Evolutionary conservation across 2,329 filamentous ascomycete genomes (phyloP), one percentile per base, ranked within the genome.

Genomic region (Colletotrichum brevisporum): DNA sequence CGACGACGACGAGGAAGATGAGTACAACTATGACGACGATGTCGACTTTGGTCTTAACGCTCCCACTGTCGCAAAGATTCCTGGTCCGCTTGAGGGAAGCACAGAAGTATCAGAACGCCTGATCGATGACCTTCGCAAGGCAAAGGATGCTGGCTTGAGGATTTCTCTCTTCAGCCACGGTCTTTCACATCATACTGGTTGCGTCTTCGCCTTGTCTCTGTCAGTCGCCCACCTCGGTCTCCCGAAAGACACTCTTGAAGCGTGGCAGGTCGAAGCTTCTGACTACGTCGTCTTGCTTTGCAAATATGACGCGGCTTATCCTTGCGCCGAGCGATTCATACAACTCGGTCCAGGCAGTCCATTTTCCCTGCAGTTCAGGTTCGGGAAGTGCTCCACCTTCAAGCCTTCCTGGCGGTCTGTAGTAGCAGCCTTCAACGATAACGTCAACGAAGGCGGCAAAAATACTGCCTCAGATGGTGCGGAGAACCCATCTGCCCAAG

Each of bases 271-370:
- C 12, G 80, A 87, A 15, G 80, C 84, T 0, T 79, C 84, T 0
- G 91, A 94, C 41, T 95, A 95, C 74, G 78, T 97, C 47, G 87
- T 95, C 5, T 83, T 97, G 5, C 82, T 97, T 24, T 86, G 96
- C 51, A 86, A 87, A 43, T 92, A 92, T 72, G 80, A 84, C 0
- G 78, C 79, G n/a, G 84, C 83, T 0, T 97, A 97, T 78, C 84
- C 83, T 39, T 81, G 82, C 3, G 81, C 92, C 56, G 85, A 91
- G 16, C 76, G 86, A 0, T 77, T 92, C 10, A 76, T 88, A 15
- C 75, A 78, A 77, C 81, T 62, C 76, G 84, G 63, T 75, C 76
- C 47, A 72, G 73, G 55, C 76, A 74, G 66, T 78, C 75, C 52
- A 78, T 80, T 18, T 72, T 78, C 56, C 48, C 67, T 75, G 72